Base-by-base conservation (phyloP, 345 rosid genomes). In the Gossypium anomalum region DNA sequence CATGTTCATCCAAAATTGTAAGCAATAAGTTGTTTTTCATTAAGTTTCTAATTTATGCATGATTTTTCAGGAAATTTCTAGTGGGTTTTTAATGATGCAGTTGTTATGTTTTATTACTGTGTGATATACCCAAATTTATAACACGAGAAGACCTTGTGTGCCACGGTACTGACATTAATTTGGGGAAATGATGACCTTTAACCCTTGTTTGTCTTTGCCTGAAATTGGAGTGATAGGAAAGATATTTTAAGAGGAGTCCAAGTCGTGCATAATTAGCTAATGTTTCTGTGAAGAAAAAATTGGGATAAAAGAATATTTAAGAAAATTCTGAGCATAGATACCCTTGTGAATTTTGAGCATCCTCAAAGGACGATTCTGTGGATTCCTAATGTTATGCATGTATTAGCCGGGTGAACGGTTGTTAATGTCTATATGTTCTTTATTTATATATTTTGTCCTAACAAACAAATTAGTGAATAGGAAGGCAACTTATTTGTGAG, bases 1-100 rank as follows among this genome's bases (percentile, higher is more conserved):
- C 62, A 86, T 72, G 92, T 95, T 75, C 94, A 90, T 80, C 94
- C 97, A 6, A 93, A 86, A 72, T 44, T 95, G 99, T 95, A 83
- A 91, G 86, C 53, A 22, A 43, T 68, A 43, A 52, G 16, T 27
- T 16, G 27, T 16, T 19, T 29, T 20, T 17, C 0, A 12, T 7
- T 73, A 16, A 23, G 57, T 52, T 65, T 65, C 58, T 20, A 49
- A 27, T 9, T 29, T 2, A 48, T 75, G n/a, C 13, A 12, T 56
- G 1, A 43, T 14, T 56, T 55, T 17, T 58, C 7, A 4, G 34
- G 41, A 71, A 56, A 6, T n/a, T 69, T 51, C 23, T 25, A 15
- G 15, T 49, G 22, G 41, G 9, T 8, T 44, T 44, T 5, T 7
- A 41, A 43, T 20, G 10, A 20, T 66, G 52, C 10, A 3, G 16